A percentile compares a stretch with the other conserved stretches of the same genome.
These are phyloP conservation scores for Paracamarosporium sp. DNA, from an alignment of 2,329 filamentous ascomycete species.

Conservation along the genomic window DNA sequence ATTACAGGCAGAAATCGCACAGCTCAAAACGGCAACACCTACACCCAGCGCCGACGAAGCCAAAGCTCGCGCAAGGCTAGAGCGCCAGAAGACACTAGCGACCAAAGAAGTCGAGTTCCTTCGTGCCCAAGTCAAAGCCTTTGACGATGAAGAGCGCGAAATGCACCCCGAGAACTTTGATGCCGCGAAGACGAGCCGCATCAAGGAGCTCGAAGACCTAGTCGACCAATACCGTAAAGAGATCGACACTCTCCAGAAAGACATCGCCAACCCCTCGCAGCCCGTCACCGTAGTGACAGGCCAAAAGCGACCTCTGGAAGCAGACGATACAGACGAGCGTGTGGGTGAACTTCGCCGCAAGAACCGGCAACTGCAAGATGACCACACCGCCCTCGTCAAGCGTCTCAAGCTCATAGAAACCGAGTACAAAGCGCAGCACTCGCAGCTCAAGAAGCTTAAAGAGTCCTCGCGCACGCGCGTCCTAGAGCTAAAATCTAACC, in stretches of 20 bases:
- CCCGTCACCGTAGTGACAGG: conserved; percentile 52
- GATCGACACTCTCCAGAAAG: conserved; percentile 73
- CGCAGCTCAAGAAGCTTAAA: conserved; percentile 73
- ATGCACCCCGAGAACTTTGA: conserved; percentile 84
- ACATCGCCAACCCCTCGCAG: conserved; percentile 73
- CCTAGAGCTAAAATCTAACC: conserved; percentile 88
- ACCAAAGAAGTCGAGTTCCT: conserved; percentile 94
- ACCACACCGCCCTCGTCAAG: conserved; percentile 73
- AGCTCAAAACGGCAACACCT: conserved; percentile 61
- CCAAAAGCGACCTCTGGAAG: conserved; percentile 69
- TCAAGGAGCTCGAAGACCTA: conserved; percentile 83
- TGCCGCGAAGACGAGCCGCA: conserved; percentile 73
- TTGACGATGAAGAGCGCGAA: conserved; percentile 86
- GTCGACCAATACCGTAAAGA: conserved; percentile 87
- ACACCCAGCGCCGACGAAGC: conserved; percentile 60
- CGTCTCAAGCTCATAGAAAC: conserved; percentile 74
- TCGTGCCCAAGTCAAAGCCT: conserved; percentile 84
- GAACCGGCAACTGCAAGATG: conserved; percentile 83
- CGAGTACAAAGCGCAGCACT: conserved; percentile 74
- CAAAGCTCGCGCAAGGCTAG: conserved; percentile 75
- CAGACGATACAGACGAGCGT: conserved; percentile 68
- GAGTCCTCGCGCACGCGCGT: conserved; percentile 79
- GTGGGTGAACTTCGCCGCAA: conserved; percentile 86
- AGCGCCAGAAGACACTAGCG: conserved; percentile 84
- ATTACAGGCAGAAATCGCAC: conserved; percentile 74